Percentiles rank a stretch among this genome's conserved stretches.
These are phyloP conservation scores for Stellera chamaejasme DNA, from an alignment of 345 rosid genomes.

Conservation along the genomic window DNA sequence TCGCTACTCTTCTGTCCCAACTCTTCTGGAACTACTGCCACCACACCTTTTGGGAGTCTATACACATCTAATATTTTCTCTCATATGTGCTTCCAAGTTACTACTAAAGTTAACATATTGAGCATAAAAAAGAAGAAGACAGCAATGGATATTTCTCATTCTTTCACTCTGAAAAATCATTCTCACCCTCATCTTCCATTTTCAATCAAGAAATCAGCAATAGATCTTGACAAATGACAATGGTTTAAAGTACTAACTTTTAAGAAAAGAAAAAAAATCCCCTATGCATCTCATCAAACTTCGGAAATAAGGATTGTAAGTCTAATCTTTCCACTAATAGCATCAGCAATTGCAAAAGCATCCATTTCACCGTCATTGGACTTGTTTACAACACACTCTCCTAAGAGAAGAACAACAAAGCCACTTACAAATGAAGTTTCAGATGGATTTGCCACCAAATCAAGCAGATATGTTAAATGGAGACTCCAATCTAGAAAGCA, in stretches of 20 bases:
- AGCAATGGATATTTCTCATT: constrained; percentile 60
- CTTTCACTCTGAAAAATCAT: constrained; percentile 32
- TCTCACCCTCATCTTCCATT: constrained; percentile 48
- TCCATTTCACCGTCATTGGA: constrained; percentile 62
- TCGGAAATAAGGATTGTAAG: constrained; percentile 59
- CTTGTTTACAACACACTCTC: constrained; percentile 61
- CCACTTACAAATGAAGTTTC: constrained; percentile 61
- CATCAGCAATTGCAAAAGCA: constrained; percentile 64
- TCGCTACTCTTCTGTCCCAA: constrained; percentile 75
- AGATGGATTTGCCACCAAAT: constrained; percentile 52
- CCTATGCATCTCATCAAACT: constrained; percentile 73
- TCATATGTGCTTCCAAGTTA: constrained; percentile 55
- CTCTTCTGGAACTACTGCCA: constrained; percentile 80
- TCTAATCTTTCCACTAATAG: constrained; percentile 70
- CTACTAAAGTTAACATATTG: constrained; percentile 46
- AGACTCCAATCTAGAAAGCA: constrained; percentile 79
- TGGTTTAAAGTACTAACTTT: constrained; percentile 34
- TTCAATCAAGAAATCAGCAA: constrained; percentile 65
- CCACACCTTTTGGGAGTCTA: constrained; percentile 68
- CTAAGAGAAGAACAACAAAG: constrained; percentile 67
- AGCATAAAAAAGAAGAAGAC: constrained; percentile 40
- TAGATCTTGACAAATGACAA: constrained; percentile 56
- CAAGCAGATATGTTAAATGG: constrained; percentile 66
- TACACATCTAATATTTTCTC: constrained; percentile 64
- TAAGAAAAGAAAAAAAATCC: constrained; percentile 52